Percentiles rank a stretch among this genome's conserved stretches.
Conservation (phyloP, 2,329 filamentous ascomycete species). For the Rachicladosporium sp. region DNA sequence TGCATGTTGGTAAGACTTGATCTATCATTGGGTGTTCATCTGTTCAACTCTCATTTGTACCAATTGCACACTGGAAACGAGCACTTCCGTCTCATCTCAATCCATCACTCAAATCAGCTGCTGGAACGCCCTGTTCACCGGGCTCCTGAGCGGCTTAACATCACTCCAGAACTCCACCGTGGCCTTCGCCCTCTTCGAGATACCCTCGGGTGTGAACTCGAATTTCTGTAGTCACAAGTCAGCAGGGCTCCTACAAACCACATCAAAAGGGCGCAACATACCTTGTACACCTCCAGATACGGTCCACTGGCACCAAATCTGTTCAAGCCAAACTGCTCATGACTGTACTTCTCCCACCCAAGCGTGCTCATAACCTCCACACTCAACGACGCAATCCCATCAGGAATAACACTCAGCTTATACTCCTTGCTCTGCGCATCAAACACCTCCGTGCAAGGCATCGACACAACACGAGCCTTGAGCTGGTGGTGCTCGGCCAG, state of each 20-base stretch:
- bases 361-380: constrained; percentile 96
- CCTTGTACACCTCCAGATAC: constrained; percentile 96
- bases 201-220: constrained; percentile 95
- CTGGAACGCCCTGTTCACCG: constrained; percentile 94
- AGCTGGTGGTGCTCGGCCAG: constrained; percentile 80
- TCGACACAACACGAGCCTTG: constrained; percentile 81
- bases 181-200: constrained; percentile 83
- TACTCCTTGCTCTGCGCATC: constrained; percentile 91
- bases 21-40: too few relatives aligned
- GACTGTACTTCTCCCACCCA: constrained; percentile 97
- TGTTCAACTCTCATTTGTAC: too few relatives aligned
- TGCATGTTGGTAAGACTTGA: too few relatives aligned
- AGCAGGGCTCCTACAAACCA: constrained; percentile 7
- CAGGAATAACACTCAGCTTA: constrained; percentile 80
- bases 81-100: too few relatives aligned
- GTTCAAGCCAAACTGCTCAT: constrained; percentile 99
- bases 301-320: constrained; percentile 94
- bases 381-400: constrained; percentile 83
- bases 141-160: constrained; percentile 73
- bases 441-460: constrained; percentile 96
- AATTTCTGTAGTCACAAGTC: constrained; percentile 58
- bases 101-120: constrained; percentile 65
- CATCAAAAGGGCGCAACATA: constrained; percentile 16
- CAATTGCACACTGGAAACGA: too few relatives aligned
- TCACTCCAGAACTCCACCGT: constrained; percentile 98